Evolutionary conservation across 2,329 filamentous ascomycete species (phyloP), one percentile per base, ranked within the genome.

Genomic region (Pseudogymnoascus sp.): DNA sequence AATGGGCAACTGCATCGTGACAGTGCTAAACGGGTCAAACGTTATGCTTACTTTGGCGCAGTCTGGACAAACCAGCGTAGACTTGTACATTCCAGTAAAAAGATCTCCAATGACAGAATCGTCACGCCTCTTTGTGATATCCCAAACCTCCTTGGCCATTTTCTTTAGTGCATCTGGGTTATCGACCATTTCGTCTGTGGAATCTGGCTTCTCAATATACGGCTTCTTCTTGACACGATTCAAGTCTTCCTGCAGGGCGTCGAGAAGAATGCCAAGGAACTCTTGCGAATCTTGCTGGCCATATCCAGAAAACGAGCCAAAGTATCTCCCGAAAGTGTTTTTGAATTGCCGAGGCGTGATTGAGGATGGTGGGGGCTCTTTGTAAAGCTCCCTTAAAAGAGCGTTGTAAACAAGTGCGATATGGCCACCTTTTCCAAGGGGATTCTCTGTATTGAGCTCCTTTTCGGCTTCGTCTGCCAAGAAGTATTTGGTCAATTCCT

Each of bases 11-110:
- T 95, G 94, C 25, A 99, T 79, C 0, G 94, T 97, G 63, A 99
- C 78, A 67, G 95, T 94, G 74, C 92, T 97, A 80, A 96, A 99
- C 0, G 94, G 94, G 73, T 99, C 94, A 71, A 99, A 99, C 0
- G 94, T 97, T 69, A 99, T 96, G 82, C 92, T 97, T 75, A 97
- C 89, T 77, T 97, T 99, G 68, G 88, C 83, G 74, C 94, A 99
- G 6, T 83, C 84, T 0, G 94, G 94, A 71, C 94, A 99, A 66
- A 94, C 88, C 66, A 99, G 83, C 0, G 93, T 97, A 48, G 95
- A 97, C 78, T 97, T 97, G 82, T 97, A 99, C 82, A 97, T 91
- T 66, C 94, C 94, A 21, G 91, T 95, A 74, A 99, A 99, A 9
- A 99, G 81, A 72, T 99, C 94, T 63, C 91, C 93, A 67, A 97